These are phyloP conservation scores for Stemphylium vesicarium DNA, from an alignment of 2,329 filamentous ascomycete species.

Conservation along the genomic window DNA sequence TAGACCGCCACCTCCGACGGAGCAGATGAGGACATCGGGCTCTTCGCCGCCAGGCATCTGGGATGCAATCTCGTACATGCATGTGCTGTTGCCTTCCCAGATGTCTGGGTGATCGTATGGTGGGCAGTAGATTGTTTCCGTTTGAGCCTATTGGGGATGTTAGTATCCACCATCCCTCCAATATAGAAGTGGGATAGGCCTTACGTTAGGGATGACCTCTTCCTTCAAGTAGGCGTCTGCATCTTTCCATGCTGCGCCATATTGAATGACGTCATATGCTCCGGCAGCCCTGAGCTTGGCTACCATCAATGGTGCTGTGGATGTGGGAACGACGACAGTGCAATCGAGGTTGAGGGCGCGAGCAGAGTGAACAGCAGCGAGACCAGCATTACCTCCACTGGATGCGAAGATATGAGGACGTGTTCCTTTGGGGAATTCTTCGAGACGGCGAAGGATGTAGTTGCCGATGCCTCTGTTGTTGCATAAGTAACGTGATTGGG, in stretches of 20 bases:
- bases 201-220: constrained; percentile 57
- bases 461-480: constrained; percentile 67
- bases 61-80: constrained; percentile 60
- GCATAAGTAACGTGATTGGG: constrained; percentile 13
- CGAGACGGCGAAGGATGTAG: constrained; percentile 64
- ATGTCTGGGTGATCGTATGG: constrained; percentile 73
- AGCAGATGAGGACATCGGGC: constrained; percentile 76
- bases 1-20: constrained; percentile 80
- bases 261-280: constrained; percentile 68
- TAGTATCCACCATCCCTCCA: not conserved
- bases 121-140: constrained; percentile 64
- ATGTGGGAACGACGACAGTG: constrained; percentile 76
- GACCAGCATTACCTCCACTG: constrained; percentile 82
- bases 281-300: constrained; percentile 72
- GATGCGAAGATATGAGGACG: constrained; percentile 75
- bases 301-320: constrained; percentile 73
- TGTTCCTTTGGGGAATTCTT: constrained; percentile 43
- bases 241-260: constrained; percentile 71
- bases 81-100: constrained; percentile 68
- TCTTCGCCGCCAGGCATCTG: constrained; percentile 51
- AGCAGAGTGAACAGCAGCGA: constrained; percentile 79
- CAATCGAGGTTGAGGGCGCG: constrained; percentile 66
- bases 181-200: constrained; percentile 6
- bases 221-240: constrained; percentile 71
- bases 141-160: constrained; percentile 40